Percentiles rank a stretch among this genome's conserved stretches.
These are phyloP conservation scores for Scedosporium boydii DNA, from an alignment of 2,329 filamentous ascomycete species.

Conservation along the genomic window DNA sequence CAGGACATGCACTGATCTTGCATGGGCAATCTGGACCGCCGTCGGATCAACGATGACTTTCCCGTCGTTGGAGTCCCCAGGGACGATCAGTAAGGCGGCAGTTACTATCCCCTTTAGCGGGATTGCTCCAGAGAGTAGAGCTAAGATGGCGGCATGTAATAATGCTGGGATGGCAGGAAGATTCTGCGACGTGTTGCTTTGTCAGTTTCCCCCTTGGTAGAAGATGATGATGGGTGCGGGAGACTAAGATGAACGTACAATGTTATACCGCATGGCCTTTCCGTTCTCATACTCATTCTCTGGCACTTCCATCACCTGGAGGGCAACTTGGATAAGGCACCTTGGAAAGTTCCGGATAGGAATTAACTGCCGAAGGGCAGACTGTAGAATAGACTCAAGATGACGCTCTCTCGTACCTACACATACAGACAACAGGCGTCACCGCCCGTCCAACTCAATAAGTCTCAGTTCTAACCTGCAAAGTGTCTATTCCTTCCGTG, in stretches of 20 bases:
- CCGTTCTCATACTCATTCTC: conserved; percentile 55
- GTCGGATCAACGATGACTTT: conserved; percentile 51
- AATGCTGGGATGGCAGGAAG: conserved; percentile 72
- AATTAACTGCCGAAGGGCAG: conserved; percentile 63
- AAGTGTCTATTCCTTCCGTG: not conserved
- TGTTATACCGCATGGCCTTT: conserved; percentile 49
- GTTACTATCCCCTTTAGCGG: conserved; percentile 67
- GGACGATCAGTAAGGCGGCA: conserved; percentile 54
- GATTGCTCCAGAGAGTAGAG: conserved; percentile 72
- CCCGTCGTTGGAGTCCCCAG: conserved; percentile 26
- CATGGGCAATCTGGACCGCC: conserved; percentile 48
- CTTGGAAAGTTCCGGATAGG: conserved; percentile 68
- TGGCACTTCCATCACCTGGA: conserved; percentile 65
- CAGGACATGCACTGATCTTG: conserved; percentile 71
- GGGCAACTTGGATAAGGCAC: conserved; percentile 67
- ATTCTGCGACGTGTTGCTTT: conserved; percentile 41
- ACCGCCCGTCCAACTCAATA: not conserved
- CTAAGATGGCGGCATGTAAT: conserved; percentile 68
- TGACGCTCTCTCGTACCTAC: conserved; percentile 67
- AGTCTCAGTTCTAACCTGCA: too few relatives aligned
- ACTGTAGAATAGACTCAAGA: conserved; percentile 67
- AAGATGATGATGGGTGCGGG: not conserved
- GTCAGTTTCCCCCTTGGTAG: not conserved
- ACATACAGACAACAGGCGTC: conserved; percentile 3
- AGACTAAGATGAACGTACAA: conserved; percentile 34